These are phyloP conservation scores for Hygrophila difformis DNA, from an alignment of 257 asterid species.

Conservation along the genomic window DNA sequence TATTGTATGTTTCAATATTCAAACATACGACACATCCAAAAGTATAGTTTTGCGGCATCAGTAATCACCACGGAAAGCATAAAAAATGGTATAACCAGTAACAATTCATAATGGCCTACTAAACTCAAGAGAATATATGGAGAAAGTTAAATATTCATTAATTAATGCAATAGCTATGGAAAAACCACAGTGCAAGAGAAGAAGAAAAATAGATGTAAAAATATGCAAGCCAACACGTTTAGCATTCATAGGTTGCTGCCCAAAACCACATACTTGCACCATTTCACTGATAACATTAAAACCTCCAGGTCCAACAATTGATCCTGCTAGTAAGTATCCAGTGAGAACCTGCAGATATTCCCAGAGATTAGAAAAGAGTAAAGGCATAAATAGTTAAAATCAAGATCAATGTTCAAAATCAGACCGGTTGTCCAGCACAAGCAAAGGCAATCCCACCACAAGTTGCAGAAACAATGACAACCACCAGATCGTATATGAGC, in stretches of 20 bases:
- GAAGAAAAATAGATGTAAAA: too few relatives aligned
- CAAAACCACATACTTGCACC: conserved; percentile 77
- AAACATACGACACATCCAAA: too few relatives aligned
- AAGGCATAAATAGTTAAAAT: conserved; percentile 1
- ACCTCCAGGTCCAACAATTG: conserved; percentile 99
- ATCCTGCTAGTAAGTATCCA: conserved; percentile 94
- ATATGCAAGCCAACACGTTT: too few relatives aligned
- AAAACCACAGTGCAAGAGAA: neutral
- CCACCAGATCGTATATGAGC: conserved; percentile 97
- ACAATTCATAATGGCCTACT: too few relatives aligned
- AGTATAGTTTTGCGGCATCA: neutral
- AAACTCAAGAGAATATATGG: too few relatives aligned
- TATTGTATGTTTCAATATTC: neutral
- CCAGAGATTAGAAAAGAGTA: conserved; percentile 14
- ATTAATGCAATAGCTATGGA: neutral
- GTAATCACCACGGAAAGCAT: too few relatives aligned
- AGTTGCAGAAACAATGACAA: conserved; percentile 97
- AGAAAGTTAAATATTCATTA: too few relatives aligned
- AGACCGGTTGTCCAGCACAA: conserved; percentile 99
- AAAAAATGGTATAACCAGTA: too few relatives aligned
- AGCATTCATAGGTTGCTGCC: neutral
- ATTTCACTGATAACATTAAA: conserved; percentile 86
- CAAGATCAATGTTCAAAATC: conserved; percentile 24
- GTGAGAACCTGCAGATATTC: conserved; percentile 68
- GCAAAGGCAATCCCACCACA: conserved; percentile 99